Evolutionary conservation across 169 alveolate species (phyloP), one percentile per base, ranked within the genome.

Genomic region (Plasmodium adleri): DNA sequence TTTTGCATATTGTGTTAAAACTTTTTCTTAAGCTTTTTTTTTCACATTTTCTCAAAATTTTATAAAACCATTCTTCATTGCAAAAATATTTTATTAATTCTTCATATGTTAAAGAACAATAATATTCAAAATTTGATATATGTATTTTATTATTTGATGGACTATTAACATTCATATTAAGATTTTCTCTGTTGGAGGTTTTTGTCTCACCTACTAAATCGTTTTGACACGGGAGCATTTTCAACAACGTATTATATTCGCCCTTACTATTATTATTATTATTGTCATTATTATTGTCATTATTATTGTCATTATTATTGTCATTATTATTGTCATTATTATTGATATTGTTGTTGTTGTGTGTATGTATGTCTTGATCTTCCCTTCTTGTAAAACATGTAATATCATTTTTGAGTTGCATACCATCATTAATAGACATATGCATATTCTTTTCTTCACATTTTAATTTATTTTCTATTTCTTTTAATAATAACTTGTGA

Each of bases 1-100:
- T 52, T 72, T 86, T 86, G 22, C 76, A 60, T n/a, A 86, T 86
- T 47, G 71, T 74, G 10, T 60, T 86, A 52, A 17, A 86, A 64
- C 72, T 67, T 62, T 13, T 58, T 72, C 60, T 86, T 28, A 86
- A 62, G 24, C 85, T 15, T 45, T 26, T 72, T 17, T 47, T 86
- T 28, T 59, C 88, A 15, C 75, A 47, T 26, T 86, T 17, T 49
- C 60, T 86, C 26, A 71, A 71, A 20, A 50, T 15, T 15, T 86
- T 60, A 43, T 43, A 10, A 50, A 59, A 86, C 92, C 92, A 72
- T 15, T 86, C 70, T 39, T 83, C 22, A 17, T 59, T 58, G 22
- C 73, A 59, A 24, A 83, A 83, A 12, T 1, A n/a, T 1, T 56
- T 43, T 72, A 83, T 70, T 83, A 83, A 63, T 70, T 83, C 74